Conservation (phyloP, 305 asterid genomes). For the Stenogyne calaminthoides region DNA sequence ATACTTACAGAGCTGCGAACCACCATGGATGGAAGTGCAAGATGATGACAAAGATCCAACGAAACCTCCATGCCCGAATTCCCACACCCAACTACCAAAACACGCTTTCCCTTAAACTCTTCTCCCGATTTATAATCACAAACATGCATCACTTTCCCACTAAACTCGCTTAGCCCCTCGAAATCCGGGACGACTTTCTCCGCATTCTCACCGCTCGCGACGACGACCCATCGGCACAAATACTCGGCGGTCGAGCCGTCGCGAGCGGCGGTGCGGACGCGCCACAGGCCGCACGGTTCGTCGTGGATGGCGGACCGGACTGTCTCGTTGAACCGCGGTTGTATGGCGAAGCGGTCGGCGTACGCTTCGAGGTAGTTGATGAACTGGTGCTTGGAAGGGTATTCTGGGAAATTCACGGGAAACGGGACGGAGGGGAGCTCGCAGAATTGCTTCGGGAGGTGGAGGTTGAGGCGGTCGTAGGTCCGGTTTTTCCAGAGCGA, state of each 20-base stretch:
- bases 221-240: constrained; percentile 84
- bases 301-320: constrained; percentile 66
- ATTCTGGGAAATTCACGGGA: constrained; percentile 66
- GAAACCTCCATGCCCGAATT: constrained; percentile 96
- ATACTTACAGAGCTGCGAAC: constrained; percentile 75
- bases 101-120: constrained; percentile 53
- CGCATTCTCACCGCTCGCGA: constrained; percentile 91
- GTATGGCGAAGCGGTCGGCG: constrained; percentile 50
- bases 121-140: constrained; percentile 86
- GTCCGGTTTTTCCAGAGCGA: constrained; percentile 81
- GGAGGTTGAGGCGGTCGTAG: constrained; percentile 83
- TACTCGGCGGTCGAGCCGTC: constrained; percentile 47
- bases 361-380: constrained; percentile 68
- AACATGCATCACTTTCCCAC: constrained; percentile 69
- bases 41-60: constrained; percentile 78
- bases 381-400: constrained; percentile 77
- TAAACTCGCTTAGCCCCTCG: constrained; percentile 53
- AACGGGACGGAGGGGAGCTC: constrained; percentile 72
- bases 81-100: constrained; percentile 89
- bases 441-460: constrained; percentile 80
- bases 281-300: constrained; percentile 73
- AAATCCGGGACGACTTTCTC: constrained; percentile 73
- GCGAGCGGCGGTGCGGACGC: constrained; percentile 42
- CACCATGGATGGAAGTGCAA: constrained; percentile 75
- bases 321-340: constrained; percentile 66